These are phyloP conservation scores for Lomentospora prolificans DNA, from an alignment of 2,329 filamentous ascomycete genomes.

Conservation along the genomic window DNA sequence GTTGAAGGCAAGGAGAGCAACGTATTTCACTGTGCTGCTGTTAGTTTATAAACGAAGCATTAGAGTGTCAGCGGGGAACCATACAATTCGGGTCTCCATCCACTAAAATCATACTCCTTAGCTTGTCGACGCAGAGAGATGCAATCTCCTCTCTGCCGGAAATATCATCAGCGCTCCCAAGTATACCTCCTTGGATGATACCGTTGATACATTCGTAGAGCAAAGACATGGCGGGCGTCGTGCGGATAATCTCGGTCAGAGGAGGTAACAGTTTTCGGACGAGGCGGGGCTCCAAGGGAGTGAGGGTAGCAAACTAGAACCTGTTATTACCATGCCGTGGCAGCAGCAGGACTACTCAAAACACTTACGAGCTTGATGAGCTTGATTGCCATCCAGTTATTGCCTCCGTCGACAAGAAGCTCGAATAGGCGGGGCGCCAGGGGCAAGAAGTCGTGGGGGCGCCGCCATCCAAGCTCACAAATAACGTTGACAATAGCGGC, in stretches of 20 bases:
- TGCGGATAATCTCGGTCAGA: slow-evolving; percentile 84
- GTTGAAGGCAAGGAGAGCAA: slow-evolving; percentile 88
- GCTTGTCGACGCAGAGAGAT: slow-evolving; percentile 80
- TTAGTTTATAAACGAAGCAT: no score
- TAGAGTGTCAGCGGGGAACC: no score
- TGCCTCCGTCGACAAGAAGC: slow-evolving; percentile 78
- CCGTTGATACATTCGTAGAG: slow-evolving; percentile 98
- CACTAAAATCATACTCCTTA: slow-evolving; percentile 87
- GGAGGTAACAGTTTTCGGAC: slow-evolving; percentile 87
- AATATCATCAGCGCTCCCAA: slow-evolving; percentile 71
- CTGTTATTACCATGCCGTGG: not conserved
- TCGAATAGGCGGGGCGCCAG: slow-evolving; percentile 88
- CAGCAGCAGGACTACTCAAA: not conserved
- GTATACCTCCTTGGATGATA: slow-evolving; percentile 91
- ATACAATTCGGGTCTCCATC: slow-evolving; percentile 88
- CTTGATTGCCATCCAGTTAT: slow-evolving; percentile 99
- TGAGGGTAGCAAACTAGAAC: slow-evolving; percentile 78
- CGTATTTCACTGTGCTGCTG: slow-evolving; percentile 99
- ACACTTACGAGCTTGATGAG: slow-evolving; percentile 79
- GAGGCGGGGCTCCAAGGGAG: slow-evolving; percentile 81
- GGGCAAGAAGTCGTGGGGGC: slow-evolving; percentile 87
- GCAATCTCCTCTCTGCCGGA: slow-evolving; percentile 86
- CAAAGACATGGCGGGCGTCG: slow-evolving; percentile 94
- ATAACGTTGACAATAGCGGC: slow-evolving; percentile 95
- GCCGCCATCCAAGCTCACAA: slow-evolving; percentile 88